Conservation (phyloP, 257 asterid species). For the Solanum virginianum region DNA sequence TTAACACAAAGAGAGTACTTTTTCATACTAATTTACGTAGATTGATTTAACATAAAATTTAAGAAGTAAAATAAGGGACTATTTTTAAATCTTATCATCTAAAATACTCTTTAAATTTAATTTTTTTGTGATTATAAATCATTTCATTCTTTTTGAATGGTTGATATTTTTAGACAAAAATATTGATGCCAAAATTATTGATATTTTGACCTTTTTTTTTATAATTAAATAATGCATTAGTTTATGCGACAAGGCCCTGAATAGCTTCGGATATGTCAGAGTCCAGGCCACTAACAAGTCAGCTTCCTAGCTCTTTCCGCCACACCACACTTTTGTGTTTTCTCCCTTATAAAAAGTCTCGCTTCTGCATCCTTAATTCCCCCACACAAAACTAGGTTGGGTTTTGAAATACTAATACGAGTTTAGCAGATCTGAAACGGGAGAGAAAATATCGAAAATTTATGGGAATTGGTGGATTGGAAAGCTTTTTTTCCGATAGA, state of each 20-base stretch:
- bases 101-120: too few species aligned
- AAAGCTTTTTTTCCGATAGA: constrained; percentile 1
- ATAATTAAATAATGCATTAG: too few species aligned
- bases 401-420: background rate
- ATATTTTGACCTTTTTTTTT: too few species aligned
- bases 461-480: constrained; percentile 37
- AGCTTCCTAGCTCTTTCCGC: background rate
- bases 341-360: background rate
- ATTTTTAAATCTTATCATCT: too few species aligned
- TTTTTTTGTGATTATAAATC: too few species aligned
- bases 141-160: too few species aligned
- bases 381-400: background rate
- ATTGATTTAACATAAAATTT: too few species aligned
- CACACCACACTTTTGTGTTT: background rate
- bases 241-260: background rate
- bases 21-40: too few species aligned
- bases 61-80: too few species aligned
- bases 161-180: too few species aligned
- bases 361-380: background rate
- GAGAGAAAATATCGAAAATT: constrained; percentile 17
- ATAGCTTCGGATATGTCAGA: background rate
- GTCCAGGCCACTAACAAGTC: background rate
- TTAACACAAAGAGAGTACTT: too few species aligned
- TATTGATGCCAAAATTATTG: too few species aligned
- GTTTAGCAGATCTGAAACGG: constrained; percentile 18